A percentile compares a stretch with the other conserved stretches of the same genome.
Conservation (phyloP, 2,329 filamentous ascomycete genomes). For the Pseudofabraea citricarpa region DNA sequence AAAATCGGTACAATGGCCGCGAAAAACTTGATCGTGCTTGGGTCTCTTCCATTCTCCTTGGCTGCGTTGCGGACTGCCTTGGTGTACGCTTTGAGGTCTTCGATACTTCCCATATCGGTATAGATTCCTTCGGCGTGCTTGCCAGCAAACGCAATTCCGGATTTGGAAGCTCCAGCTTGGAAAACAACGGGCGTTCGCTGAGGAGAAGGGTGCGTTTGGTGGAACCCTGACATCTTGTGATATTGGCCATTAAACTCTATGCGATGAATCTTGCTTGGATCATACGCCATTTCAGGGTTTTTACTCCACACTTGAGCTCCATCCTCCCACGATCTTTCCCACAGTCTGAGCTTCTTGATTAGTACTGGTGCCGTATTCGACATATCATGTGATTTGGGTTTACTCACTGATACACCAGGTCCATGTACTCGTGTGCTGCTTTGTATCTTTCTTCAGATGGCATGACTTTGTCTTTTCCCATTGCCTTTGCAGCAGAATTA, state of each 20-base stretch:
- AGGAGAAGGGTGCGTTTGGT: slow-evolving; percentile 9
- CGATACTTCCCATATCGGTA: slow-evolving; percentile 56
- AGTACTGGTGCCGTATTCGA: too few relatives aligned
- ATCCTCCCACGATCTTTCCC: background rate
- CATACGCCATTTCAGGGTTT: background rate
- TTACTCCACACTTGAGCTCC: background rate
- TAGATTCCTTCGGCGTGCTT: slow-evolving; percentile 69
- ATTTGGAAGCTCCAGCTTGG: slow-evolving; percentile 63
- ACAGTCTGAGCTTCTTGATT: too few relatives aligned
- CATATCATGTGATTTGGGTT: too few relatives aligned
- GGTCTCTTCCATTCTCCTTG: slow-evolving; percentile 48
- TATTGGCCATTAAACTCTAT: background rate
- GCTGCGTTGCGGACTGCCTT: slow-evolving; percentile 41
- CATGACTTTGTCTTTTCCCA: background rate
- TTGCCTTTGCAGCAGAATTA: background rate
- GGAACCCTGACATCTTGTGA: background rate
- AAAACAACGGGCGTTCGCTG: slow-evolving; percentile 31
- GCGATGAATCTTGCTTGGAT: background rate
- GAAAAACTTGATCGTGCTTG: slow-evolving; percentile 58
- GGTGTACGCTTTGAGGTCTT: slow-evolving; percentile 57
- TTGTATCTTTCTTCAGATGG: background rate
- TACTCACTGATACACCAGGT: background rate
- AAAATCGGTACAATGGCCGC: slow-evolving; percentile 62
- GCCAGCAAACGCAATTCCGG: slow-evolving; percentile 62
- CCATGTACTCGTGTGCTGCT: background rate